Evolutionary conservation across 129 eudicot genomes (phyloP).

Genomic region (Smallanthus sonchifolius): DNA sequence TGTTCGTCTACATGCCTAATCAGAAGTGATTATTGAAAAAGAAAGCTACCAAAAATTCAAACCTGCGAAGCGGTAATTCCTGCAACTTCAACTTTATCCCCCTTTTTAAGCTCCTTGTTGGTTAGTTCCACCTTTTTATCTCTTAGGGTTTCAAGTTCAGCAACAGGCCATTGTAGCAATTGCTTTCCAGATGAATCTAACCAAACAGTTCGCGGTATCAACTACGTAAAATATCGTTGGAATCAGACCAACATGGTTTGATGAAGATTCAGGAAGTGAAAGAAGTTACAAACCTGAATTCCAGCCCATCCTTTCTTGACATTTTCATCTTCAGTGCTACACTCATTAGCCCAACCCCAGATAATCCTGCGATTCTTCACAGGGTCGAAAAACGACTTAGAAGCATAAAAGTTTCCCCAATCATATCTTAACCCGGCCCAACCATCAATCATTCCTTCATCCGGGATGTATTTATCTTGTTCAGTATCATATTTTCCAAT

Average conservation of each 20-base stretch:
- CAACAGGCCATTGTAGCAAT: conserved; percentile 59
- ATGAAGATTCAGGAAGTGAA: neutral
- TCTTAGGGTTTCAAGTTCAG: conserved; percentile 52
- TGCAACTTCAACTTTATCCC: conserved; percentile 43
- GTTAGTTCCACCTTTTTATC: conserved; percentile 29
- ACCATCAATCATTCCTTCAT: conserved; percentile 25
- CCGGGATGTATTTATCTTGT: conserved; percentile 36
- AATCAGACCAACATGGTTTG: neutral
- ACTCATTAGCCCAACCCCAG: conserved; percentile 62
- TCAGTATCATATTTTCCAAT: conserved; percentile 42
- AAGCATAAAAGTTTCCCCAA: conserved; percentile 69
- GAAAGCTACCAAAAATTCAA: neutral
- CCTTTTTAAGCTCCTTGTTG: conserved; percentile 34
- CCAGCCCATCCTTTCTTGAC: conserved; percentile 55
- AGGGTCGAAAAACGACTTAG: conserved; percentile 57
- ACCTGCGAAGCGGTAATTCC: conserved; percentile 61
- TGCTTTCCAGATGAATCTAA: conserved; percentile 63
- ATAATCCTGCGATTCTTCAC: conserved; percentile 43
- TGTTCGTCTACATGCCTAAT: neutral
- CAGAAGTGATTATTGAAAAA: neutral
- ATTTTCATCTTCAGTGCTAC: conserved; percentile 8
- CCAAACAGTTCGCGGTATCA: conserved; percentile 55
- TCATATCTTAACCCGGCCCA: conserved; percentile 42
- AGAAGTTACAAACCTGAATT: conserved; percentile 38
- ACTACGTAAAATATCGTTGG: conserved; percentile 16